Evolutionary conservation across 495 filamentous ascomycete genomes (phyloP).

Genomic region (Entonaema liquescens): DNA sequence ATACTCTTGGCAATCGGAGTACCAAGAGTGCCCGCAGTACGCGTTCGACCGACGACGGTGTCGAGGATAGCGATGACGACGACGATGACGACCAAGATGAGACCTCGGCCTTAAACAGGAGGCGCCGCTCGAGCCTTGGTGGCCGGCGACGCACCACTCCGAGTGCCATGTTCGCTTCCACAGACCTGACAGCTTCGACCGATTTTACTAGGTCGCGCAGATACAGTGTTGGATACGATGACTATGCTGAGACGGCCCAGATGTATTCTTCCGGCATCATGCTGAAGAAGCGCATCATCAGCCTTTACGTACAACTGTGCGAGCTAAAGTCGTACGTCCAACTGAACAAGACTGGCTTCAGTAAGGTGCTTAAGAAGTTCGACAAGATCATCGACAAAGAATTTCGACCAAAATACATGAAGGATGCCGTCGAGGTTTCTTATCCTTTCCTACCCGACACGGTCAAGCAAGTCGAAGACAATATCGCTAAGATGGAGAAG

Average conservation of each 20-base stretch:
- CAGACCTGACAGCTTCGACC: conserved; percentile 65
- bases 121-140: conserved; percentile 41
- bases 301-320: conserved; percentile 90
- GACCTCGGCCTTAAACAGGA: conserved; percentile 60
- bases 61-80: conserved; percentile 59
- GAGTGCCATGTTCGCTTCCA: conserved; percentile 52
- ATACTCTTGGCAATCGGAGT: conserved; percentile 39
- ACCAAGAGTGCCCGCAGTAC: conserved; percentile 50
- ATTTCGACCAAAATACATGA: conserved; percentile 78
- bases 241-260: conserved; percentile 76
- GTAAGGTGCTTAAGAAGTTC: conserved; percentile 97
- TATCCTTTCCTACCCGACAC: conserved; percentile 80
- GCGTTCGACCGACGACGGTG: conserved; percentile 58
- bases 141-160: conserved; percentile 52
- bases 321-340: conserved; percentile 96
- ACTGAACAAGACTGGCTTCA: conserved; percentile 94
- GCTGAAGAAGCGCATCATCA: conserved; percentile 88
- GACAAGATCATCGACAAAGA: conserved; percentile 92
- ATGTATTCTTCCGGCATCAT: conserved; percentile 84
- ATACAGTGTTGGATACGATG: conserved; percentile 69
- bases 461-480: conserved; percentile 71
- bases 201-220: conserved; percentile 61
- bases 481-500: conserved; percentile 76
- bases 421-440: conserved; percentile 71
- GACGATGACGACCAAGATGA: conserved; percentile 67